phyloP scores from a whole-genome alignment of 371 early-diverging fungal species.

The Mortierella sp. region DNA sequence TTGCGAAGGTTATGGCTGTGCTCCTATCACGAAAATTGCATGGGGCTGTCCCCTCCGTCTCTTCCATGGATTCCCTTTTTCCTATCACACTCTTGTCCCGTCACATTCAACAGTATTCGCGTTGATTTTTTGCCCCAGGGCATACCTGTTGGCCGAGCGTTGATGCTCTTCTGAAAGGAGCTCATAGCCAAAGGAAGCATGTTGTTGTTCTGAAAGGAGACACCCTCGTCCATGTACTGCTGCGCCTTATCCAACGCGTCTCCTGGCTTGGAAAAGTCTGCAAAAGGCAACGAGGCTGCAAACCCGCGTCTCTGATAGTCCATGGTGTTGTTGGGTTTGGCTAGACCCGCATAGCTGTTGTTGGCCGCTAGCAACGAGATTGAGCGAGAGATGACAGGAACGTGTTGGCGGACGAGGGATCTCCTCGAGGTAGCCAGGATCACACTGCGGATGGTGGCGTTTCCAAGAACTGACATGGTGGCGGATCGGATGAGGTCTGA shows the following conservation, averaged over 20 bases:
- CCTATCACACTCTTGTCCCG: neutral
- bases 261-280: slow-evolving; percentile 36
- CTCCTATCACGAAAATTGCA: too few relatives aligned
- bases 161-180: slow-evolving; percentile 50
- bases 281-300: slow-evolving; percentile 35
- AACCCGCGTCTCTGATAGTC: slow-evolving; percentile 21
- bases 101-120: neutral
- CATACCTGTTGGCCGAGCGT: slow-evolving; percentile 46
- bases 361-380: slow-evolving; percentile 72
- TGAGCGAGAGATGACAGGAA: slow-evolving; percentile 3
- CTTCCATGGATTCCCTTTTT: neutral
- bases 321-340: slow-evolving; percentile 4
- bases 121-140: neutral
- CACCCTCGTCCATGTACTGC: slow-evolving; percentile 49
- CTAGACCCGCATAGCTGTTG: slow-evolving; percentile 83
- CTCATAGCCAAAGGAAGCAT: slow-evolving; percentile 53
- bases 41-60: neutral
- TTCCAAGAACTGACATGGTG: slow-evolving; percentile 40
- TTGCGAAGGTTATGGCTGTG: too few relatives aligned
- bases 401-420: slow-evolving; percentile 1
- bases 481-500: neutral
- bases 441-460: slow-evolving; percentile 16
- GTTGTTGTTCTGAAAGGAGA: slow-evolving; percentile 34
- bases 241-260: slow-evolving; percentile 36
- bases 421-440: slow-evolving; percentile 7